Evolutionary conservation across 108 stramenopile species (phyloP).

Genomic region (Cylindrotheca closterium): DNA sequence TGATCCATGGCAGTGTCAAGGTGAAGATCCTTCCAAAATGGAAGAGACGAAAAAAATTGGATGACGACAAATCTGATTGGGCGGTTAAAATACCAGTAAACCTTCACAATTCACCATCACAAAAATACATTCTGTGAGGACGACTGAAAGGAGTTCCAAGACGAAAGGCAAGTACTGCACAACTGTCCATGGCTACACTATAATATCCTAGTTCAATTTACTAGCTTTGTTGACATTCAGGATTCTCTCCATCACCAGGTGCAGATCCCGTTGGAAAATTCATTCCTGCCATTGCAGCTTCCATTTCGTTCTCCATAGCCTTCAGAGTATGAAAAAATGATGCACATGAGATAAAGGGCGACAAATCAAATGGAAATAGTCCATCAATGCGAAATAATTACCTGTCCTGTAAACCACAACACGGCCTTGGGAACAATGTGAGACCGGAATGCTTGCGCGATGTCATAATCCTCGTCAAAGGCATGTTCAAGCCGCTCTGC

Average conservation of each 20-base stretch:
- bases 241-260: constrained; percentile 10
- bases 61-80: too few relatives aligned
- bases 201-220: too few relatives aligned
- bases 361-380: background rate
- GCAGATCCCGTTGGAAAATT: constrained; percentile 8
- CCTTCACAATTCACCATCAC: too few relatives aligned
- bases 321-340: constrained; percentile 2
- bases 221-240: constrained; percentile 39
- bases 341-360: background rate
- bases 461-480: constrained; percentile 90
- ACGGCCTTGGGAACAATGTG: constrained; percentile 90
- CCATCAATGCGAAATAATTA: constrained; percentile 25
- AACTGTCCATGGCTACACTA: too few relatives aligned
- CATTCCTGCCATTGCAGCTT: constrained; percentile 28
- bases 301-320: constrained; percentile 49
- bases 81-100: too few relatives aligned
- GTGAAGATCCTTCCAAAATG: background rate
- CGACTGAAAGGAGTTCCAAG: too few relatives aligned
- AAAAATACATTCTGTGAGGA: too few relatives aligned
- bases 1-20: background rate
- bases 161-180: too few relatives aligned
- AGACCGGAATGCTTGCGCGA: constrained; percentile 85
- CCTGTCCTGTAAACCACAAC: constrained; percentile 88
- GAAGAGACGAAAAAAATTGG: background rate
- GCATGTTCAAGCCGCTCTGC: constrained; percentile 77